Conservation (phyloP, 257 asterid species). For the Fraxinus quadrangulata region DNA sequence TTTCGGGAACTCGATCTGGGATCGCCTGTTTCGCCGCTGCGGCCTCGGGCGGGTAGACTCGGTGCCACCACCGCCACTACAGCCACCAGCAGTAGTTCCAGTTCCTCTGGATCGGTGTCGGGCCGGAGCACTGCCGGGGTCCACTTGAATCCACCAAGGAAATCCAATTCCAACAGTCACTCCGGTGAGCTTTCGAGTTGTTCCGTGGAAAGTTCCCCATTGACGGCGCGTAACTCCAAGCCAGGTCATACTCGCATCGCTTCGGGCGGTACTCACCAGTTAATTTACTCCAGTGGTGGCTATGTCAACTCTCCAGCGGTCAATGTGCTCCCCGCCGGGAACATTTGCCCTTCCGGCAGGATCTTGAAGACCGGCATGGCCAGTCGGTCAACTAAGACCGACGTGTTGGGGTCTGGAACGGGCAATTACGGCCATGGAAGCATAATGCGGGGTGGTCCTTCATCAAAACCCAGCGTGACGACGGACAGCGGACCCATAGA, state of each 20-base stretch:
- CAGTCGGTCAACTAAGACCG: slow-evolving; percentile 42
- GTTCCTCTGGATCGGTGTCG: slow-evolving; percentile 69
- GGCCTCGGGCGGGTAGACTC: slow-evolving; percentile 38
- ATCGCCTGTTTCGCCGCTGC: slow-evolving; percentile 56
- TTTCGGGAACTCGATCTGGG: slow-evolving; percentile 63
- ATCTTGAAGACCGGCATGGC: slow-evolving; percentile 61
- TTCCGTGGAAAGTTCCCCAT: slow-evolving; percentile 55
- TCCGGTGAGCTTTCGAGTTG: slow-evolving; percentile 50
- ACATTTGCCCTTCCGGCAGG: slow-evolving; percentile 73
- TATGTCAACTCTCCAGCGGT: slow-evolving; percentile 52
- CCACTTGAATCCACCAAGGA: slow-evolving; percentile 32
- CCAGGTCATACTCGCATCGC: slow-evolving; percentile 39
- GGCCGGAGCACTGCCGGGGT: slow-evolving; percentile 39
- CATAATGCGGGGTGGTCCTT: slow-evolving; percentile 55
- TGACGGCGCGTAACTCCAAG: slow-evolving; percentile 25
- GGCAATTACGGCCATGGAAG: slow-evolving; percentile 79
- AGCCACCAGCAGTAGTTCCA: slow-evolving; percentile 58
- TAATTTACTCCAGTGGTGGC: slow-evolving; percentile 35
- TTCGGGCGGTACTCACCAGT: slow-evolving; percentile 39
- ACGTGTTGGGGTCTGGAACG: slow-evolving; percentile 58
- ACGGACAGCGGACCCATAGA: background rate
- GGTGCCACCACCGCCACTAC: slow-evolving; percentile 36
- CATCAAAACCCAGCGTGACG: slow-evolving; percentile 21
- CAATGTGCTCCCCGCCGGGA: slow-evolving; percentile 60
- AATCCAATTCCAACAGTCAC: slow-evolving; percentile 48